Percentiles rank a stretch among this genome's conserved stretches.
Conservation (phyloP, 495 filamentous ascomycete genomes). For the Daldinia concentrica region DNA sequence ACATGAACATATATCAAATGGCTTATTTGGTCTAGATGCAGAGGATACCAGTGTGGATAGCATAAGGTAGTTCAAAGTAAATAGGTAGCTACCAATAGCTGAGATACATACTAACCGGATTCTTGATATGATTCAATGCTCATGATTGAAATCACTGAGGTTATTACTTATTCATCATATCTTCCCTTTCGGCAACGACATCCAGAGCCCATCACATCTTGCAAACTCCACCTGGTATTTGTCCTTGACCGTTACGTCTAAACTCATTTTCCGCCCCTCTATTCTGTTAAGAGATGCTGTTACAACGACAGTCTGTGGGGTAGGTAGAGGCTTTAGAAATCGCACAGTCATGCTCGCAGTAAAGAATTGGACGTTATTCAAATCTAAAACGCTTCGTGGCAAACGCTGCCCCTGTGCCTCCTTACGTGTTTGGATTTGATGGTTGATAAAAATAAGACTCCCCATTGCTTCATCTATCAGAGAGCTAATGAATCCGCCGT, state of each 20-base stretch:
- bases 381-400: neutral
- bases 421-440: neutral
- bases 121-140: no score
- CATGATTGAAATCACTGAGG: no score
- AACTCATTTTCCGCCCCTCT: conserved; percentile 15
- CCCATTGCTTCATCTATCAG: conserved; percentile 29
- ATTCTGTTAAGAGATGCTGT: conserved; percentile 5
- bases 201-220: conserved; percentile 13
- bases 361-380: neutral
- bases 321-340: conserved; percentile 6
- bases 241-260: conserved; percentile 9
- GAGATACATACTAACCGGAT: no score
- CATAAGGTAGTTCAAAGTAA: no score
- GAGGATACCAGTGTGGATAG: no score
- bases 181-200: neutral
- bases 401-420: neutral
- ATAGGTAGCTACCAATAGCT: no score
- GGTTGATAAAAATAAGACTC: neutral
- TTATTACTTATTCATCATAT: neutral
- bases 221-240: conserved; percentile 10
- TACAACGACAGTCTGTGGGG: conserved; percentile 18
- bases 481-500: conserved; percentile 10
- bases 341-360: conserved; percentile 21
- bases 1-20: no score
- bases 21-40: no score